Evolutionary conservation across 2,329 filamentous ascomycete genomes (phyloP).

Genomic region (Exophiala spinifera): DNA sequence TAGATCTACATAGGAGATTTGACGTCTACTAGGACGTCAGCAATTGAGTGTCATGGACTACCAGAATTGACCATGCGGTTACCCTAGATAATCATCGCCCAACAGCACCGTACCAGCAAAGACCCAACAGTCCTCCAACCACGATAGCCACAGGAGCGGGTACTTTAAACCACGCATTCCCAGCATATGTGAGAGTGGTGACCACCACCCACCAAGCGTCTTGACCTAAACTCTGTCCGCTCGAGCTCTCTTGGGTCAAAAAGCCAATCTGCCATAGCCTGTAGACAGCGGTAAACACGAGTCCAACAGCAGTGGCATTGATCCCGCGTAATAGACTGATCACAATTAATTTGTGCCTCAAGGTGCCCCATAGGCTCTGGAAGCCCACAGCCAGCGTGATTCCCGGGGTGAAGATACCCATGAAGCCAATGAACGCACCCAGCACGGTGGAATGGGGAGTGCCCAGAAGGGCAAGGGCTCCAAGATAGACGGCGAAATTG

Average conservation of each 20-base stretch:
- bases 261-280: conserved; percentile 62
- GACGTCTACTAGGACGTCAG: too few species aligned
- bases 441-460: conserved; percentile 37
- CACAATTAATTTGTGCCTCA: conserved; percentile 49
- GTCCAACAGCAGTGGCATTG: conserved; percentile 59
- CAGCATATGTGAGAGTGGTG: conserved; percentile 50
- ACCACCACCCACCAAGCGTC: conserved; percentile 66
- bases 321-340: conserved; percentile 53
- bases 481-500: conserved; percentile 56
- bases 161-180: conserved; percentile 48
- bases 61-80: too few species aligned
- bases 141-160: conserved; percentile 46
- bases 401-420: conserved; percentile 55
- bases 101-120: conserved; percentile 49
- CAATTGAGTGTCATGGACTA: too few species aligned
- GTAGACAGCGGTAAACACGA: conserved; percentile 65
- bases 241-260: conserved; percentile 48
- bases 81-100: conserved; percentile 1
- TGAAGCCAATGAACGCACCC: conserved; percentile 52
- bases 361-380: conserved; percentile 53
- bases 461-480: conserved; percentile 48
- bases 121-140: conserved; percentile 46
- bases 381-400: conserved; percentile 38
- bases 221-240: conserved; percentile 53
- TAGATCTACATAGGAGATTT: too few species aligned